A percentile compares a stretch with the other conserved stretches of the same genome.
Evolutionary conservation across 108 stramenopile species (phyloP).

Genomic region (Cyclostephanos tholiformis): DNA sequence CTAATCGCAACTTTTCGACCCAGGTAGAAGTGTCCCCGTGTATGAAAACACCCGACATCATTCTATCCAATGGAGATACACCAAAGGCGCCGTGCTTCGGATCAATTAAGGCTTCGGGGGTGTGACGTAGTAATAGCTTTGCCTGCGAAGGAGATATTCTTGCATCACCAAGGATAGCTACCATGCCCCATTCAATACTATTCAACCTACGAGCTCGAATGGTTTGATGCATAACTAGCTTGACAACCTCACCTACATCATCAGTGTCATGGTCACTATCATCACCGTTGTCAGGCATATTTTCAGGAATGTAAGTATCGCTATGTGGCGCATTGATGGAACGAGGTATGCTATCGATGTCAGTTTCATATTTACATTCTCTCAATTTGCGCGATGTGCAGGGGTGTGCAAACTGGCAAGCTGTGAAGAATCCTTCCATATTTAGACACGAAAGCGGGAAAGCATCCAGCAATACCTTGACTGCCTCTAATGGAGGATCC

Average conservation of each 20-base stretch:
- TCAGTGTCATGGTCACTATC: constrained; percentile 25
- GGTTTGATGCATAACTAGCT: constrained; percentile 45
- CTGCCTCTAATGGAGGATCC: constrained; percentile 44
- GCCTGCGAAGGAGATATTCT: constrained; percentile 46
- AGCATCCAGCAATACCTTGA: constrained; percentile 40
- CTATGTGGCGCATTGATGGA: not conserved
- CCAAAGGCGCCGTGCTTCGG: constrained; percentile 49
- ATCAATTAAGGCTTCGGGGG: constrained; percentile 47
- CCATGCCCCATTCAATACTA: constrained; percentile 55
- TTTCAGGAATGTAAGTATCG: not conserved
- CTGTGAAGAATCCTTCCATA: constrained; percentile 56
- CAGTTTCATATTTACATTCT: not conserved
- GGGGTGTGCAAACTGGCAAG: constrained; percentile 52
- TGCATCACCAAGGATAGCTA: constrained; percentile 55
- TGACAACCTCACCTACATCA: constrained; percentile 47
- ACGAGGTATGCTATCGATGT: not conserved
- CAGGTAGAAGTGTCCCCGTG: constrained; percentile 48
- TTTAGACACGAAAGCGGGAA: constrained; percentile 47
- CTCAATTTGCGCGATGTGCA: constrained; percentile 27
- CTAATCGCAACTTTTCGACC: constrained; percentile 53
- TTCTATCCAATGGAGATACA: constrained; percentile 54
- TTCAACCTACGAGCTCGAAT: constrained; percentile 35
- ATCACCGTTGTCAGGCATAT: constrained; percentile 8
- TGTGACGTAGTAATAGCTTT: constrained; percentile 33
- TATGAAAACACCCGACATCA: constrained; percentile 50